Percentiles rank a stretch among this genome's conserved stretches.
Conservation (phyloP, 768 basidiomycete species). For the Kwoniella sp. region DNA sequence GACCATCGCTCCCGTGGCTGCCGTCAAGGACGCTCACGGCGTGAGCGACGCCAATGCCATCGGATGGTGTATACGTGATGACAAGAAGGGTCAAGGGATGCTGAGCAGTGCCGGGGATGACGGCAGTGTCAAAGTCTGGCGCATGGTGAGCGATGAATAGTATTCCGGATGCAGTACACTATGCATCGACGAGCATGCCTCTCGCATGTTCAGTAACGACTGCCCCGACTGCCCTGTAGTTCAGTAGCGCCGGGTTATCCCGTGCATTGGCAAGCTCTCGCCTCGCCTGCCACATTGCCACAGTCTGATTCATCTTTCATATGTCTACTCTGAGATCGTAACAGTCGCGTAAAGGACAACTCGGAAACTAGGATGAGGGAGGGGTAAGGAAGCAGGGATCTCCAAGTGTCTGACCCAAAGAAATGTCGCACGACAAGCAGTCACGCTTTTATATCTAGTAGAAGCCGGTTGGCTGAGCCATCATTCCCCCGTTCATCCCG, state of each 20-base stretch:
- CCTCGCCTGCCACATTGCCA: no score
- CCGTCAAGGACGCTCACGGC: slow-evolving; percentile 65
- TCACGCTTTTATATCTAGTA: slow-evolving; percentile 17
- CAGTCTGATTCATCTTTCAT: slow-evolving; percentile 3
- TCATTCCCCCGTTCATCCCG: slow-evolving; percentile 36
- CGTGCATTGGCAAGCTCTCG: no score
- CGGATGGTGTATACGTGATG: slow-evolving; percentile 68
- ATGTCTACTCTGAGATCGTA: background rate
- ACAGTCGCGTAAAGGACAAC: background rate
- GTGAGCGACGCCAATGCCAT: slow-evolving; percentile 81
- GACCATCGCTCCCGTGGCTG: slow-evolving; percentile 55
- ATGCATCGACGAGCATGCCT: no score
- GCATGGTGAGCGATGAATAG: slow-evolving; percentile 24
- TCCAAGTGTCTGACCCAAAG: background rate
- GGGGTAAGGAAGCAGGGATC: background rate
- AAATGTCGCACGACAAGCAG: background rate
- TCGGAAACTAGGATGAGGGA: background rate
- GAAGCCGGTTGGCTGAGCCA: slow-evolving; percentile 40
- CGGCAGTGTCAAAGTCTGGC: slow-evolving; percentile 77
- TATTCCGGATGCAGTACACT: no score
- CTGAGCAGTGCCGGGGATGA: slow-evolving; percentile 85
- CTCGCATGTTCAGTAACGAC: no score
- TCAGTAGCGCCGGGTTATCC: no score
- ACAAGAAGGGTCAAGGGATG: slow-evolving; percentile 59
- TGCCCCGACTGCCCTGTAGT: no score